Evolutionary conservation across 75 land plant species (phyloP).

Genomic region (Picea glauca): DNA sequence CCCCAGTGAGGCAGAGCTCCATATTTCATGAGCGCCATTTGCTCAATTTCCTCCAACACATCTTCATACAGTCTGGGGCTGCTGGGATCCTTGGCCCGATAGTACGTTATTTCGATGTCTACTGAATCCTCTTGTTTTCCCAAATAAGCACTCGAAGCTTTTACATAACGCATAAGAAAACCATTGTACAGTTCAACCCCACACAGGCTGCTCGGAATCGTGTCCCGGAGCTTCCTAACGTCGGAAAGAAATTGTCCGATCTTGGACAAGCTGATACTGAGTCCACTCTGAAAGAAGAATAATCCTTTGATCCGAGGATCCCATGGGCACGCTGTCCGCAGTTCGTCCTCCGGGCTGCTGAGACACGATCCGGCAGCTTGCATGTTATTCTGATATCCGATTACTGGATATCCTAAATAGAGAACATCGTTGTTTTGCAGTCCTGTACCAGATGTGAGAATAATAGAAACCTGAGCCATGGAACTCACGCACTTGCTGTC

Average conservation of each 20-base stretch:
- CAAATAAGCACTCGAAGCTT: slow-evolving; percentile 46
- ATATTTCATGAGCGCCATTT: slow-evolving; percentile 67
- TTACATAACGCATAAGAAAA: slow-evolving; percentile 48
- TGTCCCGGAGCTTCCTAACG: slow-evolving; percentile 46
- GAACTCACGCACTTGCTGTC: not conserved
- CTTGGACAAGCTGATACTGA: slow-evolving; percentile 35
- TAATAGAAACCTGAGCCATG: not conserved
- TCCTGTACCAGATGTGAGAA: slow-evolving; percentile 24
- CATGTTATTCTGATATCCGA: slow-evolving; percentile 54
- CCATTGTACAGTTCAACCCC: slow-evolving; percentile 58
- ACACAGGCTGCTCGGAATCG: slow-evolving; percentile 44
- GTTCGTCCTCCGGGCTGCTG: slow-evolving; percentile 15
- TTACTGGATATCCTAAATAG: slow-evolving; percentile 66
- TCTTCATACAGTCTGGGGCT: slow-evolving; percentile 58
- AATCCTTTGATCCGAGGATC: slow-evolving; percentile 63
- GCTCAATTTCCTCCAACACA: slow-evolving; percentile 72
- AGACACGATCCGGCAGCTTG: slow-evolving; percentile 63
- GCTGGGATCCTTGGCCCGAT: slow-evolving; percentile 34
- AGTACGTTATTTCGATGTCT: slow-evolving; percentile 62
- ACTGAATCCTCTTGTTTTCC: slow-evolving; percentile 62
- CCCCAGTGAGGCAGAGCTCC: slow-evolving; percentile 66
- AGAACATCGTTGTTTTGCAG: slow-evolving; percentile 36
- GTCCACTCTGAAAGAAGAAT: slow-evolving; percentile 52
- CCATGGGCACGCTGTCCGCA: slow-evolving; percentile 44
- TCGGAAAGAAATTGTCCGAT: slow-evolving; percentile 52